A percentile compares a stretch with the other conserved stretches of the same genome.
Conservation (phyloP, 805 yeast species). For the Yarrowia sp. region DNA sequence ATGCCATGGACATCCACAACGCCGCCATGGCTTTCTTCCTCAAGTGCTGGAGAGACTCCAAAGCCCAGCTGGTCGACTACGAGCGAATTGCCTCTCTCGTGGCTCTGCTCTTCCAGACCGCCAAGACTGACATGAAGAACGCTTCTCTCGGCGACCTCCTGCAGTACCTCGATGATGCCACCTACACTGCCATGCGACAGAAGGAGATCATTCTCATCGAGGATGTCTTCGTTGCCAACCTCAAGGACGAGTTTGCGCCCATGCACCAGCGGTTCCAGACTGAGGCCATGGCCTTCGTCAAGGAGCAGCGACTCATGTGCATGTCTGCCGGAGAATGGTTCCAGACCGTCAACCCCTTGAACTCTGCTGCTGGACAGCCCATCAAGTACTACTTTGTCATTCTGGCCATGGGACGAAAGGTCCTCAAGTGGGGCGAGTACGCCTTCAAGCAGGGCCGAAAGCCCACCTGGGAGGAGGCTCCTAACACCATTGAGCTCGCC, state of each 20-base stretch:
- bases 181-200: constrained; percentile 53
- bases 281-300: constrained; percentile 68
- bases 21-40: constrained; percentile 29
- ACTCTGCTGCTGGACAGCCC: neutral
- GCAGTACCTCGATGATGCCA: constrained; percentile 43
- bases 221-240: constrained; percentile 25
- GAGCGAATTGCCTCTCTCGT: constrained; percentile 51
- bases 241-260: constrained; percentile 16
- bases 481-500: constrained; percentile 33
- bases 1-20: constrained; percentile 15
- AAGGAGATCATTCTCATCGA: constrained; percentile 48
- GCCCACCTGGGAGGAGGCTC: constrained; percentile 50
- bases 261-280: constrained; percentile 51
- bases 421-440: constrained; percentile 60
- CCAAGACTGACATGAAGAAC: constrained; percentile 29
- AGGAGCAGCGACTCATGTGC: constrained; percentile 69
- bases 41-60: constrained; percentile 33
- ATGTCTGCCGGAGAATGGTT: constrained; percentile 82
- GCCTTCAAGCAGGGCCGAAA: constrained; percentile 45
- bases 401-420: constrained; percentile 64
- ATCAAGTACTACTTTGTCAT: constrained; percentile 48
- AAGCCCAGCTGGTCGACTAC: constrained; percentile 53
- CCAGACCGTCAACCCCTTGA: constrained; percentile 41
- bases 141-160: constrained; percentile 47
- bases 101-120: constrained; percentile 38